Conservation (phyloP, 192 early-diverging fungal genomes). For the Coemansia sp. region DNA sequence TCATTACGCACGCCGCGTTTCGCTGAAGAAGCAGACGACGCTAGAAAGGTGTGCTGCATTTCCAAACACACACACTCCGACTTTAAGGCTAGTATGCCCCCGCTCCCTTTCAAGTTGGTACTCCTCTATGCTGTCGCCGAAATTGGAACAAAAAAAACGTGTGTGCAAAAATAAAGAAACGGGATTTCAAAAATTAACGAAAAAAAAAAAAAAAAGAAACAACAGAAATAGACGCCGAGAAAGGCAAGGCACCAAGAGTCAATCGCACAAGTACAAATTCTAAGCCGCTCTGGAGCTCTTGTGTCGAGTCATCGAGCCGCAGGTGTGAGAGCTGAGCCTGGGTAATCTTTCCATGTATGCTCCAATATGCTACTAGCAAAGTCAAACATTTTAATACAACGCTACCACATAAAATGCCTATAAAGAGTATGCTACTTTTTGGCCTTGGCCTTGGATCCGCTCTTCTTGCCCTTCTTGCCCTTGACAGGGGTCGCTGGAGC, state of each 20-base stretch:
- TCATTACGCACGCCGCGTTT: background rate
- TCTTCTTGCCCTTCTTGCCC: slow-evolving; percentile 19
- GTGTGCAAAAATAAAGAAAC: background rate
- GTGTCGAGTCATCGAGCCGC: background rate
- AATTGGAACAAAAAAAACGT: background rate
- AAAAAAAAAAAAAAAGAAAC: background rate
- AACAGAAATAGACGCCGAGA: background rate
- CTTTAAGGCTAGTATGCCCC: background rate
- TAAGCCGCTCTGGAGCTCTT: no score
- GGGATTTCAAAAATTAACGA: background rate
- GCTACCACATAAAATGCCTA: background rate
- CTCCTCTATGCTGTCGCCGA: background rate
- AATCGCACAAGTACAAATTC: no score
- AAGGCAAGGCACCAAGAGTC: no score
- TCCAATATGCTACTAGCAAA: background rate
- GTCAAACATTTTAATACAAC: slow-evolving; percentile 1
- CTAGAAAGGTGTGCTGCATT: background rate
- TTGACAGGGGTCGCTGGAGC: slow-evolving; percentile 10
- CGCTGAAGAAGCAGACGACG: background rate
- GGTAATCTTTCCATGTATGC: background rate
- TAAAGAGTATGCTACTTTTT: slow-evolving; percentile 14
- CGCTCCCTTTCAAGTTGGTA: background rate
- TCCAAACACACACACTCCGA: background rate
- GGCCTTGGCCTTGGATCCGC: slow-evolving; percentile 18
- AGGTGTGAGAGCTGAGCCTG: background rate